Base-by-base conservation (phyloP, 768 basidiomycete genomes). In the Neoboletus brunneissimus region DNA sequence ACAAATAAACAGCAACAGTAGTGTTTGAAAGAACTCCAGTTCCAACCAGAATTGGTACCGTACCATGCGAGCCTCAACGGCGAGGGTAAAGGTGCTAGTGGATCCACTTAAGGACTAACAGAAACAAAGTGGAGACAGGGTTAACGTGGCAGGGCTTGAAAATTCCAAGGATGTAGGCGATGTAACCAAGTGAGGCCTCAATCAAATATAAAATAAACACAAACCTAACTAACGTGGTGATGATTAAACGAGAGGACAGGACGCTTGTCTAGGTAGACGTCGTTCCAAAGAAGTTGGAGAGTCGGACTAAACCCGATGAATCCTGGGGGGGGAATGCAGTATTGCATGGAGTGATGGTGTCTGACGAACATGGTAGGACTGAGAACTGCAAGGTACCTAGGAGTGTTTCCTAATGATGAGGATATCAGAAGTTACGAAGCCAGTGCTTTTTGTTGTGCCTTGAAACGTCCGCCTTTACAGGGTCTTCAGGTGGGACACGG, bases 161-260 rank as follows among this genome's bases (percentile, higher is more conserved):
- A 58, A 29, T 43, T 32, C 48, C 53, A 34, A 45, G 43, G 52
- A 47, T 58, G 60, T 63, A 54, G 54, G 58, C 51, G 57, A 45
- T 49, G 49, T 40, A 55, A 56, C 46, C 55, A 57, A 55, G 40
- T 50, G 47, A 53, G n/a, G 54, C 51, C 34, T 51, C 55, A 23
- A 52, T 62, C 61, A 62, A 62, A 61, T 67, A 59, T 32, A 13
- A 37, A 52, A 58, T 68, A 62, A 67, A 55, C 58, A 72, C 64
- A 68, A 53, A 57, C 61, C 53, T 59, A 62, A 58, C 50, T 46
- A 49, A 54, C 46, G 35, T 61, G 48, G 49, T 54, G 60, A 59
- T 53, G 50, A 65, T 72, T 58, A 70, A 72, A 72, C 46, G 72
- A 73, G 60, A 40, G 70, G 63, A 72, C 63, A 47, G 72, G 64